Base-by-base conservation (phyloP, 2,329 filamentous ascomycete species). In the Scopulariopsis brevicaulis region DNA sequence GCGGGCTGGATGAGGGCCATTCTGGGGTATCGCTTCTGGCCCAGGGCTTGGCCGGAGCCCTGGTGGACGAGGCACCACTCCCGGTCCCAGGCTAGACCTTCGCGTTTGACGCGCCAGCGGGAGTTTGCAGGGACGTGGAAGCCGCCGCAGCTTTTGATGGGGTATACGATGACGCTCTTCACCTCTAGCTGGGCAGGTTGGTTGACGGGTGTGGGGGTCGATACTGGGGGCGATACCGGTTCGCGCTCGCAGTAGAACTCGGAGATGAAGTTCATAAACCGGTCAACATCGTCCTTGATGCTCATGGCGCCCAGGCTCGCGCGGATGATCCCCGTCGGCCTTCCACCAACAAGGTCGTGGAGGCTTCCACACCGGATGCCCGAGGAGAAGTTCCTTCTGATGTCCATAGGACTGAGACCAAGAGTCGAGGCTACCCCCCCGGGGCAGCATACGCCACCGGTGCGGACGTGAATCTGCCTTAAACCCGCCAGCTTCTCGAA, bases 1-100 rank as follows among this genome's bases (percentile, higher is more conserved):
- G 67, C 70, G 7, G 94, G 93, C 55, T 81, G 80, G 56, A 99
- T 78, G 4, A 96, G 79, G 14, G 90, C 87, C 93, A 99, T 97
- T 37, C 78, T 83, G 2, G 92, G 89, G 67, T 94, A 86, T 62
- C 85, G 80, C 72, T 97, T 99, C 71, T 97, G 93, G 67, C 83
- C 96, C 57, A 99, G 75, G 6, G 87, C 90, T 64, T 86, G 84
- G 0, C 90, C 88, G 1, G 92, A 95, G 51, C 90, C 91, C 66
- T 85, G 82, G 68, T 96, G 92, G 15, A 99, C 78, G 22, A 99
- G 75, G 71, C 93, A 97, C 93, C 94, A 99, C 74, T 97, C 93
- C 61, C 94, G 81, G 69, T 99, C 94, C 91, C 93, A 97, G 10
- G 85, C 87, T 2, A 99, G 76, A 0, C 94, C 94, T 72, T 96